Evolutionary conservation across 768 basidiomycete genomes (phyloP).

Genomic region (Auricularia cornea): DNA sequence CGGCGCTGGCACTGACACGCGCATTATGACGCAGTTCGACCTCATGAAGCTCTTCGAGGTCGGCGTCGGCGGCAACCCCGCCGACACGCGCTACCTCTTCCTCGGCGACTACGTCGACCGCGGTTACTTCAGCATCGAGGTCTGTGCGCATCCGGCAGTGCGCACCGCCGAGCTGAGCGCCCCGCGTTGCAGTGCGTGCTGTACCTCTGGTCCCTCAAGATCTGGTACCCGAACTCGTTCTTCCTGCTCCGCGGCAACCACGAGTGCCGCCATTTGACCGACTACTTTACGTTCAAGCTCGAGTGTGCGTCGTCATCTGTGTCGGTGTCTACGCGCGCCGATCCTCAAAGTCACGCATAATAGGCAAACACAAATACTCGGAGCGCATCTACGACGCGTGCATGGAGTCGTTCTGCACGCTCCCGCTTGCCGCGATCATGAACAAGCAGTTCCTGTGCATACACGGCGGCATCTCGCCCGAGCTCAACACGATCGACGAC

Average conservation of each 20-base stretch:
- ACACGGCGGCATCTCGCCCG: slow-evolving; percentile 41
- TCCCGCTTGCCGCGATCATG: slow-evolving; percentile 43
- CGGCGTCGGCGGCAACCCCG: slow-evolving; percentile 38
- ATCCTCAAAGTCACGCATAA: too few species aligned
- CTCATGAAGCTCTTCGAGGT: slow-evolving; percentile 41
- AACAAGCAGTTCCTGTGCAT: slow-evolving; percentile 49
- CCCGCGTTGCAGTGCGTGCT: slow-evolving; percentile 40
- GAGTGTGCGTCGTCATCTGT: slow-evolving; percentile 24
- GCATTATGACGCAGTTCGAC: slow-evolving; percentile 27
- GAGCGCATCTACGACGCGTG: slow-evolving; percentile 41
- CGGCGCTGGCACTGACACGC: neutral
- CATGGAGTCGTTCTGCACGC: slow-evolving; percentile 41
- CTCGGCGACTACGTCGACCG: slow-evolving; percentile 39
- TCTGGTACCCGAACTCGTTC: slow-evolving; percentile 40
- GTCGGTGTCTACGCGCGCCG: too few species aligned
- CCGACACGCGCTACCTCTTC: slow-evolving; percentile 39
- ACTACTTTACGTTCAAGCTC: slow-evolving; percentile 42
- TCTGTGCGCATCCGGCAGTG: slow-evolving; percentile 14
- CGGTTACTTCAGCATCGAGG: slow-evolving; percentile 40
- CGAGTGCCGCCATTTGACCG: slow-evolving; percentile 37
- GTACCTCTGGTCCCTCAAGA: slow-evolving; percentile 38
- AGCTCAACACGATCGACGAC: slow-evolving; percentile 40
- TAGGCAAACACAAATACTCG: slow-evolving; percentile 34
- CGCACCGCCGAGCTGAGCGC: too few species aligned
- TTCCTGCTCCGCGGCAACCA: slow-evolving; percentile 37